These are phyloP conservation scores for Solanum clarkiae DNA, from an alignment of 257 asterid genomes.

Conservation along the genomic window DNA sequence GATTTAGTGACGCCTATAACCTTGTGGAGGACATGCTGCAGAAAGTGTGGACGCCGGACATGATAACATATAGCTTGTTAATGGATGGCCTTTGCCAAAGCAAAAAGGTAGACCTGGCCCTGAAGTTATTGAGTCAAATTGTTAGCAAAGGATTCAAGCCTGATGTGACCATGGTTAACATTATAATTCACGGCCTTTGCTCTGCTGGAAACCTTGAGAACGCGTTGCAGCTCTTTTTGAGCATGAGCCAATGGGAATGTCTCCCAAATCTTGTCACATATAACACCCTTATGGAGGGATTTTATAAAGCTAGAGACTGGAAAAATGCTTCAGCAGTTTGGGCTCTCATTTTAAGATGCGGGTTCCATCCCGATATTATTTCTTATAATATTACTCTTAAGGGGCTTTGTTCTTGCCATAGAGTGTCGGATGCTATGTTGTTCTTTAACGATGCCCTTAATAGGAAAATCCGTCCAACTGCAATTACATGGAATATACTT, in stretches of 20 bases:
- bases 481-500: slow-evolving; percentile 82
- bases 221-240: slow-evolving; percentile 49
- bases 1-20: slow-evolving; percentile 50
- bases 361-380: slow-evolving; percentile 65
- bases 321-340: slow-evolving; percentile 57
- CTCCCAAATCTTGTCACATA: slow-evolving; percentile 65
- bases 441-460: slow-evolving; percentile 58
- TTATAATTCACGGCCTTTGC: slow-evolving; percentile 91
- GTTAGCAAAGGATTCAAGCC: slow-evolving; percentile 45
- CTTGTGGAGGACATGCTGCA: slow-evolving; percentile 71
- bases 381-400: slow-evolving; percentile 80
- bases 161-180: slow-evolving; percentile 83
- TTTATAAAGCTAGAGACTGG: slow-evolving; percentile 57
- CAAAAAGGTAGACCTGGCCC: slow-evolving; percentile 52
- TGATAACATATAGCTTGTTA: slow-evolving; percentile 63
- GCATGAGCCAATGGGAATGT: slow-evolving; percentile 47
- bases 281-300: slow-evolving; percentile 92
- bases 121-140: slow-evolving; percentile 54
- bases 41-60: slow-evolving; percentile 52
- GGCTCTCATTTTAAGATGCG: slow-evolving; percentile 66
- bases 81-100: slow-evolving; percentile 67
- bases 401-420: slow-evolving; percentile 77
- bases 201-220: slow-evolving; percentile 39
- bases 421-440: slow-evolving; percentile 41
- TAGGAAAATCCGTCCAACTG: slow-evolving; percentile 50